Conservation (phyloP, 768 basidiomycete genomes). For the Pleurotus eryngii region DNA sequence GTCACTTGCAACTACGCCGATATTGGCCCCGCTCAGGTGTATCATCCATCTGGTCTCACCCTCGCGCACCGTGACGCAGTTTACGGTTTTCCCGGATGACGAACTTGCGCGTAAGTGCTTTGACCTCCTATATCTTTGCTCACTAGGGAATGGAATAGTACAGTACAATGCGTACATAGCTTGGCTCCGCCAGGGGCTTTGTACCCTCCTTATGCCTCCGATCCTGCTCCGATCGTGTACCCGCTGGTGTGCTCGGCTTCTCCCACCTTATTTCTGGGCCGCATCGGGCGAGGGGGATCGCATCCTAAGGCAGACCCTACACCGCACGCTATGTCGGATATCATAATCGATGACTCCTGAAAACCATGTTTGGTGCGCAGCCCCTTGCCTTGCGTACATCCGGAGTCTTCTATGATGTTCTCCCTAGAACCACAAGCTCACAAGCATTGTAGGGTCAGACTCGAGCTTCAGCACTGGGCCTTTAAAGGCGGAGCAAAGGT, state of each 20-base stretch:
- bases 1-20: no score
- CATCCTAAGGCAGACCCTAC: background rate
- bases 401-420: background rate
- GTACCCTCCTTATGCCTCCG: background rate
- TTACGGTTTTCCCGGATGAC: no score
- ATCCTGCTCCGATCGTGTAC: background rate
- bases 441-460: no score
- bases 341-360: slow-evolving; percentile 6
- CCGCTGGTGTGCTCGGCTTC: background rate
- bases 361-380: background rate
- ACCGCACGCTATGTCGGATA: background rate
- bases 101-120: no score
- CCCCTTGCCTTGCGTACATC: background rate
- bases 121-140: no score
- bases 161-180: slow-evolving; percentile 1
- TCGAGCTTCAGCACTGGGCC: no score
- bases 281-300: slow-evolving; percentile 1
- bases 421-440: no score
- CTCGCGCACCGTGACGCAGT: no score
- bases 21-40: no score
- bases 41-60: no score
- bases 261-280: slow-evolving; percentile 1
- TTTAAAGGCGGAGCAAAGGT: no score
- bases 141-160: no score
- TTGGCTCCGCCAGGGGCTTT: background rate